A percentile compares a stretch with the other conserved stretches of the same genome.
Evolutionary conservation across 129 eudicot species (phyloP).

Genomic region (Escallonia herrerae): DNA sequence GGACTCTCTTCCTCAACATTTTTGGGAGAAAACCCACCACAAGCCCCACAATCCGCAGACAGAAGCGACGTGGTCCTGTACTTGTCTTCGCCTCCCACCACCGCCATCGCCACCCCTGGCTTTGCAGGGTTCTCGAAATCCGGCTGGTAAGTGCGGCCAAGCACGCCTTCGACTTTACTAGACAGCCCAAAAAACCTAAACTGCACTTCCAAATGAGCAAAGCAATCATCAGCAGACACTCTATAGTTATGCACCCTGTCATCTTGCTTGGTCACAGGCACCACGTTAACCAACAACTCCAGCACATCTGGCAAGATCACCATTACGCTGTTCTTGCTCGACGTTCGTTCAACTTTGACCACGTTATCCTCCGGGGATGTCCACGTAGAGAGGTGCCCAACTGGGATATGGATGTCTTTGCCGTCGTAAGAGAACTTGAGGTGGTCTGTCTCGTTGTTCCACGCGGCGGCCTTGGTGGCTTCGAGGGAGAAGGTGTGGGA

Average conservation of each 20-base stretch:
- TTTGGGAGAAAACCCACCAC: conserved; percentile 27
- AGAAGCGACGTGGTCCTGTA: conserved; percentile 38
- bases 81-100: conserved; percentile 61
- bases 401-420: conserved; percentile 16
- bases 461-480: conserved; percentile 47
- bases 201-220: conserved; percentile 52
- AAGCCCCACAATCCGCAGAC: conserved; percentile 37
- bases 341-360: conserved; percentile 45
- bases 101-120: conserved; percentile 65
- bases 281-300: conserved; percentile 44
- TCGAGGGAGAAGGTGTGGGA: conserved; percentile 52
- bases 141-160: conserved; percentile 47
- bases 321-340: conserved; percentile 33
- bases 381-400: conserved; percentile 38
- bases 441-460: conserved; percentile 45
- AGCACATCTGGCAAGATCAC: conserved; percentile 27
- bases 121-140: conserved; percentile 48
- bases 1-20: conserved; percentile 8
- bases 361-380: conserved; percentile 12
- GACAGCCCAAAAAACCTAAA: conserved; percentile 47
- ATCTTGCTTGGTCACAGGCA: conserved; percentile 47
- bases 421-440: conserved; percentile 38
- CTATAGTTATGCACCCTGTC: conserved; percentile 43
- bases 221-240: conserved; percentile 38
- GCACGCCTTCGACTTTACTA: conserved; percentile 41